Evolutionary conservation across 2,329 filamentous ascomycete species (phyloP), one percentile per base, ranked within the genome.

Genomic region (Fusarium succisae): DNA sequence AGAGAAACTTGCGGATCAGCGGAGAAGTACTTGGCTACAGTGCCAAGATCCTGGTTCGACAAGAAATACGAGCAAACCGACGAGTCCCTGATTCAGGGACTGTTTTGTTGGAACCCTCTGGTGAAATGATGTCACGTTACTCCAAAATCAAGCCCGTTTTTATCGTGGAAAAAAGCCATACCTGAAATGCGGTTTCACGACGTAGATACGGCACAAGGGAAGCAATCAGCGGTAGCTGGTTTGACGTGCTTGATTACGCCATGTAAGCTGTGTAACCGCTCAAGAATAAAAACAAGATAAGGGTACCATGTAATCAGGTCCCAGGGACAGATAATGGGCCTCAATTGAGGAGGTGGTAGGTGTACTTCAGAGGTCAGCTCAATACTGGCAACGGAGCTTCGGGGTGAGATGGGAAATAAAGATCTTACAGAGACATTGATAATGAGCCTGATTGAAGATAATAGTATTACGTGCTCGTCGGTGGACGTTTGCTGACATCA

Each of bases 401-500:
- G 32, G n/a, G 41, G 30, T 26, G 12, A 26, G 14, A 50, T 58
- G 6, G 14, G 18, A 17, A 57, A 48, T 41, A 32, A n/a, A 39
- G 18, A 37, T n/a, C 44, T 24, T n/a, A 51, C 12, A 11, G 5
- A 51, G 20, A 59, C 43, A 10, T 10, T 47, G 5, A 10, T 4
- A 7, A 18, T 28, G n/a, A 20, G 7, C 5, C 1, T 28, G 8
- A 41, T 41, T 44, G 15, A 51, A 18, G 14, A 28, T 18, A n/a
- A 37, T 28, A 26, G 20, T 15, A 44, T 56, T 41, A 41, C 28
- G 28, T 37, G 30, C 50, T 56, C 20, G 20, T 26, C 15, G 5
- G 13, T 10, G 12, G 22, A 9, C 15, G 22, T 41, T 44, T 24
- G 56, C 48, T 55, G 63, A 66, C 41, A 55, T 66, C 48, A 55